phyloP scores from a whole-genome alignment of 441 rosid species.

The Macaranga tanarius region DNA sequence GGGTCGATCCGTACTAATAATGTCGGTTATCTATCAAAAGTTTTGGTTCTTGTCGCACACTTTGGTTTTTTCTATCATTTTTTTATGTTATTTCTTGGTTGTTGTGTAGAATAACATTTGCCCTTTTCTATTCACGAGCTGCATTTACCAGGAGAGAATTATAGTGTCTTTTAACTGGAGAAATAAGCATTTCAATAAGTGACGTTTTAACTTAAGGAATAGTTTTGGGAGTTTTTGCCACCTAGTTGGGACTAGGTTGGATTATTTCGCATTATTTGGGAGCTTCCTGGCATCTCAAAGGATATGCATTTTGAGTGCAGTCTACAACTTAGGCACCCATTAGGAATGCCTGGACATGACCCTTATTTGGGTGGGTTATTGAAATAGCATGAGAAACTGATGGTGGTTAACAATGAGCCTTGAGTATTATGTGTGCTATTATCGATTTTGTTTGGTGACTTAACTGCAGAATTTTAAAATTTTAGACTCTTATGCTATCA shows the following conservation, averaged over 20 bases:
- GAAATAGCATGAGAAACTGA: background rate
- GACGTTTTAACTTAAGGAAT: background rate
- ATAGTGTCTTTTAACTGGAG: background rate
- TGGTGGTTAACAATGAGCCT: background rate
- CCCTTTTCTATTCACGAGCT: background rate
- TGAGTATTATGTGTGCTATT: background rate
- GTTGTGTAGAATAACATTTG: background rate
- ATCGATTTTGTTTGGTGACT: background rate
- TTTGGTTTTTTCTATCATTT: too few relatives aligned
- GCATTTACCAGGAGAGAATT: background rate
- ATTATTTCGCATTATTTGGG: background rate
- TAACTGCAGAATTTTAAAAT: background rate
- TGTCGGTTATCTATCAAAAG: background rate
- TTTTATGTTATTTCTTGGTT: background rate
- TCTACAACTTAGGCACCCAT: background rate
- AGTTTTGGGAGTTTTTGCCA: conserved; percentile 1
- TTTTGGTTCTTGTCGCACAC: too few relatives aligned
- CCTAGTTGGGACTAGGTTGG: background rate
- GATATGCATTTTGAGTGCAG: background rate
- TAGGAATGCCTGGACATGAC: background rate
- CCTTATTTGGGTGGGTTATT: background rate
- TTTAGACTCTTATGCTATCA: background rate
- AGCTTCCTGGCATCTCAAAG: background rate
- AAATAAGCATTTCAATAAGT: background rate
- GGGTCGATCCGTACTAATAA: conserved; percentile 3